Conservation (phyloP, 1,284 basidiomycete genomes). For the Sporisorium sorghi region DNA sequence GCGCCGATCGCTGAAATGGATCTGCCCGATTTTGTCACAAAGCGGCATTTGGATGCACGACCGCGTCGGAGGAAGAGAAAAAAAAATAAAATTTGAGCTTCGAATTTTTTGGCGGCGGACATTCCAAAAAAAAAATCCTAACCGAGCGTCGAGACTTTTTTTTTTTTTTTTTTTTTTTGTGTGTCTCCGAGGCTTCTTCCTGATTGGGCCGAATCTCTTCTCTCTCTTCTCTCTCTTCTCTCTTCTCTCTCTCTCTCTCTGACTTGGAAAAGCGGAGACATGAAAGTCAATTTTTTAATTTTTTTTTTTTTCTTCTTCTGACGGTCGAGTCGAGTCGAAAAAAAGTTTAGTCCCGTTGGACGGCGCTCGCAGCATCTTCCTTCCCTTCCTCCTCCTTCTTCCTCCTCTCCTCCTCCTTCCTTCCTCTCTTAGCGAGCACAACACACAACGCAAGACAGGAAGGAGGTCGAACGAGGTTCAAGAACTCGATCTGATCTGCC, state of each 20-base stretch:
- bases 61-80: slow-evolving; percentile 3
- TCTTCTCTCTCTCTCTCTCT: too few species aligned
- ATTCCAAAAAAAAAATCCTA: neutral
- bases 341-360: slow-evolving; percentile 31
- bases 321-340: neutral
- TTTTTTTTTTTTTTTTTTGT: neutral
- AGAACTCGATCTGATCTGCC: slow-evolving; percentile 52
- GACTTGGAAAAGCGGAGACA: slow-evolving; percentile 4
- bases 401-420: slow-evolving; percentile 45
- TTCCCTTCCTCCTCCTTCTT: slow-evolving; percentile 53
- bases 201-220: slow-evolving; percentile 8
- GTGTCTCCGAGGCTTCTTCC: neutral
- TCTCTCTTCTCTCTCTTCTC: too few species aligned
- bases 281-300: too few species aligned
- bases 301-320: slow-evolving; percentile 3
- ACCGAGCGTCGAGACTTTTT: slow-evolving; percentile 11
- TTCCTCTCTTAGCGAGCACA: slow-evolving; percentile 57
- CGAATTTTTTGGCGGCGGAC: slow-evolving; percentile 8
- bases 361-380: slow-evolving; percentile 50
- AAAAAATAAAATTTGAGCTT: slow-evolving; percentile 3
- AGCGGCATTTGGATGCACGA: too few species aligned
- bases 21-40: slow-evolving; percentile 2
- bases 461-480: slow-evolving; percentile 57
- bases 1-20: neutral
- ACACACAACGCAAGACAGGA: slow-evolving; percentile 52